These are phyloP conservation scores for Kwoniella sp. DNA, from an alignment of 768 basidiomycete species.

Conservation along the genomic window DNA sequence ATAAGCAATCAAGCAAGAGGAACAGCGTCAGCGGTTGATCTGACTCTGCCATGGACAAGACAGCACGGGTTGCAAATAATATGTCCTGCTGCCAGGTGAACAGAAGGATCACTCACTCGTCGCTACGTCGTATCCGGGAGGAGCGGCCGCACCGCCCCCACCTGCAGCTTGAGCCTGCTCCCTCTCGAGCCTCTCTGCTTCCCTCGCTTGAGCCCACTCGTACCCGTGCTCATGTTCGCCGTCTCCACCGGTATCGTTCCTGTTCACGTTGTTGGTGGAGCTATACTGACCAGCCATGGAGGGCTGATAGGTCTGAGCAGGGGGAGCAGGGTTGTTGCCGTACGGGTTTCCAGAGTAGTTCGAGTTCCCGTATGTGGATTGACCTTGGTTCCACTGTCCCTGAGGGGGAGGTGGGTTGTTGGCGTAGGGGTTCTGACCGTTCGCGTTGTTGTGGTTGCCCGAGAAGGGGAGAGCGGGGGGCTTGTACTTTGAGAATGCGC, in stretches of 20 bases:
- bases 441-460: constrained; percentile 22
- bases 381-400: constrained; percentile 4
- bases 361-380: constrained; percentile 18
- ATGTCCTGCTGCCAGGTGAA: too few relatives aligned
- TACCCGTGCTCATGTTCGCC: constrained; percentile 50
- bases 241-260: constrained; percentile 5
- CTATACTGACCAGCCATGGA: constrained; percentile 44
- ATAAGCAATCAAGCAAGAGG: too few relatives aligned
- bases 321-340: constrained; percentile 36
- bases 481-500: constrained; percentile 37
- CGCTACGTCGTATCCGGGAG: constrained; percentile 50
- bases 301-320: constrained; percentile 49
- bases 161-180: constrained; percentile 26
- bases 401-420: constrained; percentile 47
- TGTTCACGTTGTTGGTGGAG: constrained; percentile 12
- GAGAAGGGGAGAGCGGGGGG: constrained; percentile 45
- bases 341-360: constrained; percentile 32
- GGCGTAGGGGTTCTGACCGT: constrained; percentile 38
- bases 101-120: constrained; percentile 45
- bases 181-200: constrained; percentile 44
- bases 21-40: too few relatives aligned
- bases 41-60: too few relatives aligned
- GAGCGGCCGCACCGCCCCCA: constrained; percentile 25
- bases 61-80: too few relatives aligned
- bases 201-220: constrained; percentile 51